Base-by-base conservation (phyloP, 208 protist genomes). In the Crithidia bombi region DNA sequence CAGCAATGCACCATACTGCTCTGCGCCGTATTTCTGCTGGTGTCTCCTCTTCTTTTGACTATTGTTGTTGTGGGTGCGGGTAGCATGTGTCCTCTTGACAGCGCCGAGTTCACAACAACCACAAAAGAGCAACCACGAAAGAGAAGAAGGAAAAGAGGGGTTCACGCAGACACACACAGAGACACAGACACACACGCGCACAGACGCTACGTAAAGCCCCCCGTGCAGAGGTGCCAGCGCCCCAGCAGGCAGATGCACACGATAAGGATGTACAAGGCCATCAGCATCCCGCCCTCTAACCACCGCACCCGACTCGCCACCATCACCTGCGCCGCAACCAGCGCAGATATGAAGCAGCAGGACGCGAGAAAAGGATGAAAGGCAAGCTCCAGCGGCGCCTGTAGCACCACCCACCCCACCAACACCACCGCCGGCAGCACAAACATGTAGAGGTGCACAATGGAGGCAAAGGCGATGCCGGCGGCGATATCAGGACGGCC, bases 401-500 rank as follows among this genome's bases (percentile, higher is more conserved):
- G 50, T 49, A 73, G 50, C 10, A 67, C 41, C 28, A 36, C 14
- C 68, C 68, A 73, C n/a, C 39, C 68, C 2, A 46, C 58, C 58
- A 67, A 35, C 38, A 94, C 88, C 19, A 91, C 50, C 1, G 81
- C 5, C 15, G 91, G 91, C 10, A 94, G 61, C 2, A 94, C 79
- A 51, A 90, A 90, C 49, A 87, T 61, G 66, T 84, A 89, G 47
- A 96, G 78, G 44, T 94, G 87, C 14, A 89, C 84, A 30, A 86
- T 79, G 36, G 77, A 82, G 26, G 85, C 74, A 33, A 94, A 83
- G 50, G 86, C 87, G 26, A 94, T 87, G 65, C 77, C 82, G 28
- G 86, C 75, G 19, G 76, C 79, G 15, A 96, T 83, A 78, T 96
- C 91, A 43, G 92, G 89, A 28, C 92, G 87, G 1, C 78, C 75